phyloP scores from a whole-genome alignment of 2,329 filamentous ascomycete species.

The Leptographium galeiforme region DNA sequence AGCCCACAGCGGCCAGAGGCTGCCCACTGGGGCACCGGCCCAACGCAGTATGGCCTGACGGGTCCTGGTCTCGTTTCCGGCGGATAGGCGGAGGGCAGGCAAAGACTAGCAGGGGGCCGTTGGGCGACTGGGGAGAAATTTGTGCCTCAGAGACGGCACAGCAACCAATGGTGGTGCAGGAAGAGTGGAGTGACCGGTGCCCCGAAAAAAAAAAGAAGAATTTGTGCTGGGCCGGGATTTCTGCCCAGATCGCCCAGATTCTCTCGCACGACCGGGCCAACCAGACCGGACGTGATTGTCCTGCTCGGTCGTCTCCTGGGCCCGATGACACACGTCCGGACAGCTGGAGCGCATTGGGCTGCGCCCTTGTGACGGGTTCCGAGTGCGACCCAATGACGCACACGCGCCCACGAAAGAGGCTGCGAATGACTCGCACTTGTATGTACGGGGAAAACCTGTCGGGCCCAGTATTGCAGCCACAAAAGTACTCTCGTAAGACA shows the following conservation, averaged over 20 bases:
- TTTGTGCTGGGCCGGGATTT: background rate
- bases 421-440: too few relatives aligned
- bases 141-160: background rate
- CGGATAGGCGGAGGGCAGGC: background rate
- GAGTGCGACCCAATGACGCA: background rate
- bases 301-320: background rate
- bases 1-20: background rate
- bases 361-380: background rate
- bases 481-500: too few relatives aligned
- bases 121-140: background rate
- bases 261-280: background rate
- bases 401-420: too few relatives aligned
- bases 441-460: too few relatives aligned
- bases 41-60: background rate
- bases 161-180: background rate
- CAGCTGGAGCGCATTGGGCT: background rate
- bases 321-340: background rate
- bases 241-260: background rate
- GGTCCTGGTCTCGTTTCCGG: background rate
- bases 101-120: background rate
- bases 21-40: background rate
- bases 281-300: background rate
- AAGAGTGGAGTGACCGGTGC: background rate
- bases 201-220: background rate
- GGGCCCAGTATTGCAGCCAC: background rate